Conservation (phyloP, 441 rosid species). For the Biscutella auriculata region DNA sequence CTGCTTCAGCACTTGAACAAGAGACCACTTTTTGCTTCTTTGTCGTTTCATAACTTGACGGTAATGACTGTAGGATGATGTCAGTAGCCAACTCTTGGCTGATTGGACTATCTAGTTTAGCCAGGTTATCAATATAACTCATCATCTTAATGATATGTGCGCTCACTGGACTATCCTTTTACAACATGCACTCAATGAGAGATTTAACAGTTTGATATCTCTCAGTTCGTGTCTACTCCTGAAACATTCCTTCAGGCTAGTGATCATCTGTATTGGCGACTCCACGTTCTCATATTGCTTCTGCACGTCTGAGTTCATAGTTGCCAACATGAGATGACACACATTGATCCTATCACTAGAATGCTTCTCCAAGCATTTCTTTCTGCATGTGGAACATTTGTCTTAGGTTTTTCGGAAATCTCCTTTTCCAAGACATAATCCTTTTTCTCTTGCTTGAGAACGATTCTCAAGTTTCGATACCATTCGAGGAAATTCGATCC, state of each 20-base stretch:
- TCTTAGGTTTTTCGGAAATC: not conserved
- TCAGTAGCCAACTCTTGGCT: too few relatives aligned
- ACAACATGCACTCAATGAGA: not conserved
- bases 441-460: not conserved
- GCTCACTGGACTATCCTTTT: not conserved
- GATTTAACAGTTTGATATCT: not conserved
- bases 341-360: not conserved
- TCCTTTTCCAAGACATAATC: not conserved
- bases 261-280: not conserved
- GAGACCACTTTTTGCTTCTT: too few relatives aligned
- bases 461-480: not conserved
- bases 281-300: not conserved
- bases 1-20: too few relatives aligned
- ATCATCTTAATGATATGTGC: not conserved
- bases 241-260: not conserved
- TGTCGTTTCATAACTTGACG: too few relatives aligned
- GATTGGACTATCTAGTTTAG: too few relatives aligned
- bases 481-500: not conserved
- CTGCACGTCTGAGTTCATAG: not conserved
- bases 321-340: not conserved
- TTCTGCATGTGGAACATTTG: too few relatives aligned
- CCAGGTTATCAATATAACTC: too few relatives aligned
- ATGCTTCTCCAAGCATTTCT: too few relatives aligned
- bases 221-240: not conserved
- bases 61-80: too few relatives aligned